phyloP scores from a whole-genome alignment of 331 rosid genomes.

The Malus hybrid region DNA sequence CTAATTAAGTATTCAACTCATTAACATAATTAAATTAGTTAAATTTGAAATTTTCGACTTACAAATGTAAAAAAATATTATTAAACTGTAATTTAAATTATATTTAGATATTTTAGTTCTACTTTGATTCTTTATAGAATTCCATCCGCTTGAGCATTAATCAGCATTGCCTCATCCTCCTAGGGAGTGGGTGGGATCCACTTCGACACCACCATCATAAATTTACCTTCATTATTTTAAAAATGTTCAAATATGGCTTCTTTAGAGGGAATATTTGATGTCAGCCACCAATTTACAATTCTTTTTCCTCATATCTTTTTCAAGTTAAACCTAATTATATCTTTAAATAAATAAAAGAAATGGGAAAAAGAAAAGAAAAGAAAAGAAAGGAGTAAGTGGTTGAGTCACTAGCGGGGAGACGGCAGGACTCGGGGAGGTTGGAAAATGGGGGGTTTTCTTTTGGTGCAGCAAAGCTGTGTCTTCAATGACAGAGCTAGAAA shows the following conservation, averaged over 20 bases:
- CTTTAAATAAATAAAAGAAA: not conserved
- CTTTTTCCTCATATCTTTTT: not conserved
- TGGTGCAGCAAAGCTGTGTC: constrained; percentile 12
- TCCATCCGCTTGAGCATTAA: constrained; percentile 5
- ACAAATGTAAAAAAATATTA: no score
- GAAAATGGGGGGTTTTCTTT: no score
- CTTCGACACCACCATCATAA: constrained; percentile 12
- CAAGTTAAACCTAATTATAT: not conserved
- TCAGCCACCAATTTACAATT: not conserved
- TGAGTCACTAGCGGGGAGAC: not conserved
- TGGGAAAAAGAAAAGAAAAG: not conserved
- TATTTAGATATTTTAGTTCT: not conserved
- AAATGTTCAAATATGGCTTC: not conserved
- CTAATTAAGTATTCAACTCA: not conserved
- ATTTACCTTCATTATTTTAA: not conserved
- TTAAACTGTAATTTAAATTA: no score
- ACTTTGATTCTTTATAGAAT: not conserved
- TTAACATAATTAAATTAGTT: not conserved
- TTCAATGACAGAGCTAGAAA: no score
- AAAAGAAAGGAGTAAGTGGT: not conserved
- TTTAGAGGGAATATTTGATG: not conserved
- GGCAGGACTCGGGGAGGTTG: no score
- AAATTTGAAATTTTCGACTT: no score
- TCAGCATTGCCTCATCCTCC: constrained; percentile 22
- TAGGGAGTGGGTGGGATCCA: constrained; percentile 31